Percentiles rank a stretch among this genome's conserved stretches.
phyloP scores from a whole-genome alignment of 108 stramenopile species.

The Nitzschia sp. region DNA sequence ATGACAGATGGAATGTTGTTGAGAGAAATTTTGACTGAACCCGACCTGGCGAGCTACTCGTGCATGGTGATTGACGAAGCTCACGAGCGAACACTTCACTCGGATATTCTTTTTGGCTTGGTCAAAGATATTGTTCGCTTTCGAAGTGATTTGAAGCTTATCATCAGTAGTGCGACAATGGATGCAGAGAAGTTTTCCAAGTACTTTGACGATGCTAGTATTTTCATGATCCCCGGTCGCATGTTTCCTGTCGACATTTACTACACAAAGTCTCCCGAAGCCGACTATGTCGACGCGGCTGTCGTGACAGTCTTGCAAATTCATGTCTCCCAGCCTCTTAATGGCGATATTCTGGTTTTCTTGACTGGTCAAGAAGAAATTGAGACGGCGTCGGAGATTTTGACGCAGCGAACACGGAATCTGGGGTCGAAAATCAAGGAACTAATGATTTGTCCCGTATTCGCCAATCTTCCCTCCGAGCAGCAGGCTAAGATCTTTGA shows the following conservation, averaged over 20 bases:
- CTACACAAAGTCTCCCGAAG: conserved; percentile 99
- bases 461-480: conserved; percentile 96
- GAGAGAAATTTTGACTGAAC: conserved; percentile 97
- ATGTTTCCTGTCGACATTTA: conserved; percentile 91
- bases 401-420: conserved; percentile 78
- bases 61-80: conserved; percentile 98
- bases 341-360: conserved; percentile 98
- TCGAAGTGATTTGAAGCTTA: conserved; percentile 90
- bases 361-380: conserved; percentile 99
- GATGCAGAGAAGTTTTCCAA: conserved; percentile 98
- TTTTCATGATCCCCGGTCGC: conserved; percentile 95
- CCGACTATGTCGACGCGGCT: conserved; percentile 99
- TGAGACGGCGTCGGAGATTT: conserved; percentile 94
- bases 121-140: conserved; percentile 97
- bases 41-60: conserved; percentile 94
- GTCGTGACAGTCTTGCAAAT: conserved; percentile 97
- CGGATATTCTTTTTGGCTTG: conserved; percentile 96
- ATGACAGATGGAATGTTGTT: conserved; percentile 99
- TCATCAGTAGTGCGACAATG: conserved; percentile 97
- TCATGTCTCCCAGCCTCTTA: conserved; percentile 95
- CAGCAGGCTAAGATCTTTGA: conserved; percentile 99
- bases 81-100: conserved; percentile 97
- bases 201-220: conserved; percentile 97
- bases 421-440: conserved; percentile 95
- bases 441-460: conserved; percentile 97